phyloP scores from a whole-genome alignment of 2,329 filamentous ascomycete species.

The Pseudonectria foliicola region DNA sequence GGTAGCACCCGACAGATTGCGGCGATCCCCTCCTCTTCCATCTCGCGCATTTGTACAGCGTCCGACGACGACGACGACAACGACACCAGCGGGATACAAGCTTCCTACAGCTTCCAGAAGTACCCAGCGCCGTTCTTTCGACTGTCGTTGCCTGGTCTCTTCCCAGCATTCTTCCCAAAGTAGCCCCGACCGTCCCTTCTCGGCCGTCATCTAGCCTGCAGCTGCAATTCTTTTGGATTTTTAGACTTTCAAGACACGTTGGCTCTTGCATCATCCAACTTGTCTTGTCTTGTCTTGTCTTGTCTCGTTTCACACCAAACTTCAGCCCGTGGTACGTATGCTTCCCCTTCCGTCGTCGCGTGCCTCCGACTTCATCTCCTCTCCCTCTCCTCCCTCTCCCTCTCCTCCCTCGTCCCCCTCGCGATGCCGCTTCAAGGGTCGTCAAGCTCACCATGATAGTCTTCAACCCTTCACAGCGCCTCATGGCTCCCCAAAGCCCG shows the following conservation, averaged over 20 bases:
- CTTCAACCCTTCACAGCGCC: conserved; percentile 18
- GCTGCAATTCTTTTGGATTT: conserved; percentile 1
- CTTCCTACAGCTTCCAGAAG: too few species aligned
- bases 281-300: too few species aligned
- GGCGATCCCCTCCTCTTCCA: too few species aligned
- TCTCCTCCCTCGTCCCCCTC: background rate
- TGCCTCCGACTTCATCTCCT: background rate
- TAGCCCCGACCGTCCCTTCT: too few species aligned
- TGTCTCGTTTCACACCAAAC: conserved; percentile 8
- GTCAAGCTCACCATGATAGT: conserved; percentile 21
- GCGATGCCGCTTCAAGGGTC: conserved; percentile 3
- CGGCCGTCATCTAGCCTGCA: too few species aligned
- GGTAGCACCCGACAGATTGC: too few species aligned
- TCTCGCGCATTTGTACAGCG: too few species aligned
- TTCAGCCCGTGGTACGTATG: conserved; percentile 14
- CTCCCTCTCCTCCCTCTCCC: background rate
- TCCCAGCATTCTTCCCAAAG: too few species aligned
- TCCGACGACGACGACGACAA: too few species aligned
- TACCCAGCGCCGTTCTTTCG: too few species aligned
- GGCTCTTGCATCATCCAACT: conserved; percentile 16
- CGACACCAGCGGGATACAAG: too few species aligned
- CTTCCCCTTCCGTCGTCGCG: conserved; percentile 1
- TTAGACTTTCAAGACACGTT: conserved; percentile 19
- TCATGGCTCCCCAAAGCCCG: conserved; percentile 28
- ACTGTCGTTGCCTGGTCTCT: too few species aligned